Conservation (phyloP, 1,284 basidiomycete species). For the Xerocomus nothofagi region DNA sequence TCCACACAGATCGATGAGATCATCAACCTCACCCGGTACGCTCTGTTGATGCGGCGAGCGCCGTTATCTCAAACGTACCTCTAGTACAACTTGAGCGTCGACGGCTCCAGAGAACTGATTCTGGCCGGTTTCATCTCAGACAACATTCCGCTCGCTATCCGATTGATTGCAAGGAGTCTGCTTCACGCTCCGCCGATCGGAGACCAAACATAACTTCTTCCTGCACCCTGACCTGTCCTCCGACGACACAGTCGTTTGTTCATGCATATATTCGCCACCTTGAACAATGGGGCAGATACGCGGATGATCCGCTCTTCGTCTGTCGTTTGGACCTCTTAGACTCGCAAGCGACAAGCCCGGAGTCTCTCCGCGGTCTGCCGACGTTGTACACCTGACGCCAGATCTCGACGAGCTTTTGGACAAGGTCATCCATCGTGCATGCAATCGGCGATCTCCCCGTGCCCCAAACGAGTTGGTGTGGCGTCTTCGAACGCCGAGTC, state of each 20-base stretch:
- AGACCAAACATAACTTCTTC: conserved; percentile 25
- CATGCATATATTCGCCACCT: conserved; percentile 33
- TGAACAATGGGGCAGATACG: conserved; percentile 29
- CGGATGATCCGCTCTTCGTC: conserved; percentile 28
- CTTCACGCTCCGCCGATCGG: conserved; percentile 13
- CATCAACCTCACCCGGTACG: conserved; percentile 31
- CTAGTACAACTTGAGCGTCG: conserved; percentile 25
- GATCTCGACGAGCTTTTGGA: conserved; percentile 25
- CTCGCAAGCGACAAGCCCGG: conserved; percentile 27
- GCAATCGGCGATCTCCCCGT: no score
- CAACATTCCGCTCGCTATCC: conserved; percentile 29
- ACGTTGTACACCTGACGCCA: conserved; percentile 36
- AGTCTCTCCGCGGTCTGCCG: conserved; percentile 29
- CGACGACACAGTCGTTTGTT: conserved; percentile 29
- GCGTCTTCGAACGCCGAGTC: no score
- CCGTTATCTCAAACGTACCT: conserved; percentile 21
- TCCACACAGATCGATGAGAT: conserved; percentile 31
- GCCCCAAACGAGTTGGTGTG: no score
- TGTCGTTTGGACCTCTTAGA: conserved; percentile 31
- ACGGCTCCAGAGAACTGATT: conserved; percentile 27
- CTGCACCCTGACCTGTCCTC: conserved; percentile 28
- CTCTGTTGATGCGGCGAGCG: conserved; percentile 18
- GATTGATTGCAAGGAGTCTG: conserved; percentile 24
- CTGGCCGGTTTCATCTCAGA: conserved; percentile 34
- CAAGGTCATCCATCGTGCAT: conserved; percentile 34